phyloP scores from a whole-genome alignment of 345 rosid species.

The Citropsis articulata region DNA sequence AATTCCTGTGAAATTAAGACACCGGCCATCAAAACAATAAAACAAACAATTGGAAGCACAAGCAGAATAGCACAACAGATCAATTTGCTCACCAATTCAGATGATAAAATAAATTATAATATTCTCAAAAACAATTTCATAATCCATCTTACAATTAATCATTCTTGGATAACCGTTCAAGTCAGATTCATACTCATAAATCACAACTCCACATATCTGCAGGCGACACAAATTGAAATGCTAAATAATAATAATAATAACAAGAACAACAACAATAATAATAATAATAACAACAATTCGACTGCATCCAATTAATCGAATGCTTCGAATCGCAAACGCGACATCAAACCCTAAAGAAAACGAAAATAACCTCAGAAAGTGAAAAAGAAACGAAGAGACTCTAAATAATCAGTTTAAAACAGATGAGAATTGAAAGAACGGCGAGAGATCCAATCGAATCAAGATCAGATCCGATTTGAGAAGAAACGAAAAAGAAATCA shows the following conservation, averaged over 20 bases:
- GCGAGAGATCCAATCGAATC: slow-evolving; percentile 4
- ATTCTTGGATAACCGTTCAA: not conserved
- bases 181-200: not conserved
- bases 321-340: not conserved
- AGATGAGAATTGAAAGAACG: not conserved
- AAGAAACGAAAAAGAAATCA: not conserved
- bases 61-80: not conserved
- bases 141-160: not conserved
- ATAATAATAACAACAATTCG: not conserved
- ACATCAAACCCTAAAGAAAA: not conserved
- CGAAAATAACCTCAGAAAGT: not conserved
- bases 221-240: not conserved
- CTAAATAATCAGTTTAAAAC: not conserved
- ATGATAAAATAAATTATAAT: not conserved
- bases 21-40: not conserved
- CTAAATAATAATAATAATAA: too few relatives aligned
- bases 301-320: not conserved
- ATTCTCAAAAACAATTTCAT: not conserved
- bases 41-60: not conserved
- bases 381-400: not conserved
- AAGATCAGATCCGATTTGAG: slow-evolving; percentile 16
- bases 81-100: not conserved
- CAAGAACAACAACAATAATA: too few relatives aligned
- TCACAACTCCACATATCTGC: not conserved
- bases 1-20: not conserved